phyloP scores from a whole-genome alignment of 768 basidiomycete genomes.

The Tephrocybe sp. region DNA sequence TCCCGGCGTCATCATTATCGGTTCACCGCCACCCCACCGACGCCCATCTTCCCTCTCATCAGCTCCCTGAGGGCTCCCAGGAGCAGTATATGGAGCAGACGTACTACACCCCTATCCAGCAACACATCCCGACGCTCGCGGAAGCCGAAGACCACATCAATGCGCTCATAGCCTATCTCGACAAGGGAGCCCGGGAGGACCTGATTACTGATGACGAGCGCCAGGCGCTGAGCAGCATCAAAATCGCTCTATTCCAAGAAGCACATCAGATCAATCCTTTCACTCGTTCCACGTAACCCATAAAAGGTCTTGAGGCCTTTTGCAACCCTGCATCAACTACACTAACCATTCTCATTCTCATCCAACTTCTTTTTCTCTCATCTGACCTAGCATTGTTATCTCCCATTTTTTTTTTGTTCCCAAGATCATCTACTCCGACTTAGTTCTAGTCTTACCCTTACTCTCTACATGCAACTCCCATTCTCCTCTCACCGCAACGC shows the following conservation, averaged over 20 bases:
- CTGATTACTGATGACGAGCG: conserved; percentile 35
- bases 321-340: too few species aligned
- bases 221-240: conserved; percentile 44
- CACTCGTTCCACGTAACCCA: too few species aligned
- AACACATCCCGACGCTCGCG: conserved; percentile 34
- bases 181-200: conserved; percentile 27
- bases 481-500: too few species aligned
- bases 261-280: conserved; percentile 13
- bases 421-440: too few species aligned
- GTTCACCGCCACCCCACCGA: background rate
- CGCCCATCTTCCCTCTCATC: background rate
- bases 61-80: background rate
- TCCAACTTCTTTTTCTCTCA: background rate
- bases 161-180: conserved; percentile 53
- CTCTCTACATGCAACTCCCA: too few species aligned
- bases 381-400: background rate
- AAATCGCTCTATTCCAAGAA: conserved; percentile 53
- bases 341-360: too few species aligned
- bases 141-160: conserved; percentile 58
- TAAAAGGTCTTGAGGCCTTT: too few species aligned
- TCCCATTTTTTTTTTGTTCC: background rate
- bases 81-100: background rate
- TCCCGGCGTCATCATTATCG: background rate
- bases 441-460: too few species aligned
- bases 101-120: background rate